Base-by-base conservation (phyloP, 2,329 filamentous ascomycete genomes). In the Ceratocystis papillata region DNA sequence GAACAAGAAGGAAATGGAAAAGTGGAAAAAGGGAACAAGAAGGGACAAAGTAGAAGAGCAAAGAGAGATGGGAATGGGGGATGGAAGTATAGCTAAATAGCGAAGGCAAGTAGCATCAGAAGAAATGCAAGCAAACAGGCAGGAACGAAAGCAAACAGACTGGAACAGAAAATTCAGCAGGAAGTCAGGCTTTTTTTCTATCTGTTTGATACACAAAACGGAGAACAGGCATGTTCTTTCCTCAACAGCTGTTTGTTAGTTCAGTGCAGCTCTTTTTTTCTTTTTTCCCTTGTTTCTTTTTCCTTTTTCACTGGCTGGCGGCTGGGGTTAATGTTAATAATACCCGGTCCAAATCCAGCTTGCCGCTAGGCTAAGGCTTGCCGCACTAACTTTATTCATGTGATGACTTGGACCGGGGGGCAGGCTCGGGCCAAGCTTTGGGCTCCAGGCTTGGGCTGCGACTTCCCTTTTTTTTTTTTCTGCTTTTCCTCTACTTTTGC, bases 341-440 rank as follows among this genome's bases (percentile, higher is more conserved):
- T 41, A 41, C 37, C 37, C 37, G 37, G 37, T 41, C 37, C 37
- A 41, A 41, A 15, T 41, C 37, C 37, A 41, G 37, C 37, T 41
- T 41, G 37, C 37, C 37, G 37, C 37, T 41, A 41, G 37, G 4
- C 37, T 41, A 41, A 41, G 37, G 15, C 55, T 37, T 30, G 28
- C 55, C 15, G 55, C 55, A 59, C 25, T n/a, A 37, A n/a, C 55
- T 59, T 37, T 37, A 59, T 59, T 37, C 55, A 59, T 59, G 55
- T 59, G 55, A 59, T 59, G 8, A 30, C 12, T 28, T 48, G 6
- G 46, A 22, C 46, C 8, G 20, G 46, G 46, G 17, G 17, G 17
- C 48, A 22, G 48, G 48, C 17, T 25, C n/a, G 8, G 8, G 20
- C 48, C n/a, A 25, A 20, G 48, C 20, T 41, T 41, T 41, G 37